Conservation (phyloP, 768 basidiomycete species). For the Lactifluus rugatus region DNA sequence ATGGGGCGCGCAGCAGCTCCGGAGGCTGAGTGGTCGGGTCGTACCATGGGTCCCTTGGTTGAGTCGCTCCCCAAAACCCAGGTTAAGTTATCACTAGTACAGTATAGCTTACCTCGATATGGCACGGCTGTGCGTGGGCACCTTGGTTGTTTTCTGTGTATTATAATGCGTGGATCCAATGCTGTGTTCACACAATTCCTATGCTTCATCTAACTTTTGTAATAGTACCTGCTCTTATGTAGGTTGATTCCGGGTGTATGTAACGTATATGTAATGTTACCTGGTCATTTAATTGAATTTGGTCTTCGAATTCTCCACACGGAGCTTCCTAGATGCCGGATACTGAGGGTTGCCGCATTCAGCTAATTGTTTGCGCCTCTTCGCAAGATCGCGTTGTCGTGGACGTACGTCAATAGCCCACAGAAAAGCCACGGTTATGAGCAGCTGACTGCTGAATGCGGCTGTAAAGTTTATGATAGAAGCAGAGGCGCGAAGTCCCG, state of each 20-base stretch:
- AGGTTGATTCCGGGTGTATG: background rate
- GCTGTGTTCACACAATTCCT: background rate
- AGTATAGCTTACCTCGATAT: background rate
- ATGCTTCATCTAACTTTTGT: background rate
- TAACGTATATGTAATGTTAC: background rate
- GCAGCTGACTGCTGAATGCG: background rate
- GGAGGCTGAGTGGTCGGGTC: conserved; percentile 41
- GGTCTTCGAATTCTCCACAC: background rate
- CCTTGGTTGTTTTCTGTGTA: background rate
- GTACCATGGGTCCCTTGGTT: conserved; percentile 47
- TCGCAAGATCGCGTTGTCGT: background rate
- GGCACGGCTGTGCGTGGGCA: background rate
- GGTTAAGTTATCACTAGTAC: conserved; percentile 6
- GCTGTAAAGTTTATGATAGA: too few relatives aligned
- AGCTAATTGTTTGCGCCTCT: background rate
- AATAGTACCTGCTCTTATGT: background rate
- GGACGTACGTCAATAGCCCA: background rate
- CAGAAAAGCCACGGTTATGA: background rate
- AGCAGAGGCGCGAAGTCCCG: background rate
- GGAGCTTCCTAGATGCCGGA: background rate
- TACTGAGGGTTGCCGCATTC: background rate
- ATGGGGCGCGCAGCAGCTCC: conserved; percentile 39
- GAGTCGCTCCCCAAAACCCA: conserved; percentile 37
- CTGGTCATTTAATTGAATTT: background rate
- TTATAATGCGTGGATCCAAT: background rate